These are phyloP conservation scores for Sporothrix pseudoabietina DNA, from an alignment of 2,329 filamentous ascomycete species.

Conservation along the genomic window DNA sequence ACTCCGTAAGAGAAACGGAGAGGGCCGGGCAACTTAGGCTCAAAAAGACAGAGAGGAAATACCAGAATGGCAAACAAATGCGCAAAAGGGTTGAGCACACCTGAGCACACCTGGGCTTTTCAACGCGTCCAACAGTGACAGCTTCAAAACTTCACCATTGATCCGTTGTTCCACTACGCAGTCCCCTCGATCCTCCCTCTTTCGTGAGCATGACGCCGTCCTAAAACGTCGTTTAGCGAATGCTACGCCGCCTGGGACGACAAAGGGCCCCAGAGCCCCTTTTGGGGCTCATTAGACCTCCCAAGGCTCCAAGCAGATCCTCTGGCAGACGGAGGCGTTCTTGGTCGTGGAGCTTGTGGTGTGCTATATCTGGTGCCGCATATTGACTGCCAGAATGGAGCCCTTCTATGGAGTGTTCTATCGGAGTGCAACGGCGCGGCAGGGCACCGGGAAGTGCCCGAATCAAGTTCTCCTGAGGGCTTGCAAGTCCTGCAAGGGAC, in stretches of 20 bases:
- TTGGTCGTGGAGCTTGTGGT: not conserved
- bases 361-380: slow-evolving; percentile 14
- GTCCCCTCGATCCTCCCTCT: not conserved
- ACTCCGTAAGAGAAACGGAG: not conserved
- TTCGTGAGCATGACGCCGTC: not conserved
- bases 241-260: slow-evolving; percentile 1
- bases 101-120: not conserved
- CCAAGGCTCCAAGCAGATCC: not conserved
- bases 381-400: slow-evolving; percentile 1
- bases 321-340: not conserved
- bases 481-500: not conserved
- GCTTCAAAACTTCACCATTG: not conserved
- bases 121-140: not conserved
- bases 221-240: not conserved
- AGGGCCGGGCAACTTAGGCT: not conserved
- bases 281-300: not conserved
- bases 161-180: not conserved
- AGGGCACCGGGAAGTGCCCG: not conserved
- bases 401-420: not conserved
- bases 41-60: not conserved
- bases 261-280: not conserved
- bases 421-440: not conserved
- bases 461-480: not conserved
- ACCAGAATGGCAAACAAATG: not conserved
- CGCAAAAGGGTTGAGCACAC: not conserved